phyloP scores from a whole-genome alignment of 768 basidiomycete genomes.

The Auriscalpium orientale region DNA sequence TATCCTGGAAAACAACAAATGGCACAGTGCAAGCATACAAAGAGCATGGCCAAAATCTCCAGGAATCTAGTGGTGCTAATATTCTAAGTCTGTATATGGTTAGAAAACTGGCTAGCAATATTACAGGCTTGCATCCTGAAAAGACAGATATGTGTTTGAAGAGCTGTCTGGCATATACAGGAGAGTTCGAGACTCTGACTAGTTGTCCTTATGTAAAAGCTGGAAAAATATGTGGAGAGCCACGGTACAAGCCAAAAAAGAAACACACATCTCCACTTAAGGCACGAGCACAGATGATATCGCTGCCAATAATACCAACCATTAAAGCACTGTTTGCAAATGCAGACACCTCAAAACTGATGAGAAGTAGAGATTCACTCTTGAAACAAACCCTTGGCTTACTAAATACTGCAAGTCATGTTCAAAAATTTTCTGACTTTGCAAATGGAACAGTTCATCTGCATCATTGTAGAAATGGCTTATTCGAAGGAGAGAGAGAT shows the following conservation, averaged over 20 bases:
- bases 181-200: not conserved
- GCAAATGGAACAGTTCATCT: not conserved
- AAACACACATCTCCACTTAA: not conserved
- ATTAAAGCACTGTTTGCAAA: slow-evolving; percentile 1
- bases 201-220: not conserved
- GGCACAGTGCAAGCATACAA: not conserved
- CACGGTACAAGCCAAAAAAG: not conserved
- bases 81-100: not conserved
- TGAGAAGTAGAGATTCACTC: not conserved
- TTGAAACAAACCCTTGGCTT: not conserved
- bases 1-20: not conserved
- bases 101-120: not conserved
- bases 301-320: not conserved
- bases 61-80: not conserved
- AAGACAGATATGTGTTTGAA: not conserved
- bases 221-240: not conserved
- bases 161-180: not conserved
- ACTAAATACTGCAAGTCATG: not conserved
- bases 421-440: not conserved
- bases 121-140: not conserved
- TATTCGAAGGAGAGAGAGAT: slow-evolving; percentile 13
- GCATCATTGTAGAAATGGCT: not conserved
- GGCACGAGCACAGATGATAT: not conserved
- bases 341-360: not conserved
- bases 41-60: not conserved